Base-by-base conservation (phyloP, 371 early-diverging fungal species). In the Apophysomyces ossiformis region DNA sequence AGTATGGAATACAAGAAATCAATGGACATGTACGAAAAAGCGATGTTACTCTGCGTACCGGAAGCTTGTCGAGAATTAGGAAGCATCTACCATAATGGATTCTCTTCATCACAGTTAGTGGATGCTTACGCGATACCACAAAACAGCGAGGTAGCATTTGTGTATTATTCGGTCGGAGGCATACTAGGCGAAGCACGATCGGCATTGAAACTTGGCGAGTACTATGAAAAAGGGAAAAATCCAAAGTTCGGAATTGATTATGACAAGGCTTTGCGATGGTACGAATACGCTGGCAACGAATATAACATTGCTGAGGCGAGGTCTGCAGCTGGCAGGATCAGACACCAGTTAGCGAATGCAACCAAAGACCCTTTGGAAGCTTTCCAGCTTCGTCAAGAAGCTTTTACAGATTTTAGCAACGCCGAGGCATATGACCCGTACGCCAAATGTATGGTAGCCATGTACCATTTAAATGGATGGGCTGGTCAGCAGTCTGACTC, bases 391-490 rank as follows among this genome's bases (percentile, higher is more conserved):
- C 69, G 59, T 12, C 54, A 58, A 15, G 60, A 65, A 43, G 74
- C 74, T 4, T 67, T 58, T 41, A 46, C 41, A 4, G 50, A 60
- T 59, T 66, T 73, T 21, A 54, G 38, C 4, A 18, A n/a, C 13
- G 68, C 65, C 3, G 67, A 46, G 5, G 37, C 21, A 11, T 18
- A 5, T 26, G 54, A 21, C 6, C 54, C 54, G 7, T 50, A 56
- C 37, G 74, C 74, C 37, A 62, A 13, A 41, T 41, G 13, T 41
- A 41, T 41, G 41, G 13, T 13, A 41, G 41, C 41, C 8, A 41
- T 41, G 41, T 41, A 41, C 41, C 8, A 41, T 41, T 41, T 41
- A 41, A 41, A 41, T 41, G 41, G 41, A 41, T 41, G 41, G 41
- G 41, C 11, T 41, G 8, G 41, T 41, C 11, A 41, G 13, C 41